These are phyloP conservation scores for Plectranthus barbatus DNA, from an alignment of 257 asterid species.

Conservation along the genomic window DNA sequence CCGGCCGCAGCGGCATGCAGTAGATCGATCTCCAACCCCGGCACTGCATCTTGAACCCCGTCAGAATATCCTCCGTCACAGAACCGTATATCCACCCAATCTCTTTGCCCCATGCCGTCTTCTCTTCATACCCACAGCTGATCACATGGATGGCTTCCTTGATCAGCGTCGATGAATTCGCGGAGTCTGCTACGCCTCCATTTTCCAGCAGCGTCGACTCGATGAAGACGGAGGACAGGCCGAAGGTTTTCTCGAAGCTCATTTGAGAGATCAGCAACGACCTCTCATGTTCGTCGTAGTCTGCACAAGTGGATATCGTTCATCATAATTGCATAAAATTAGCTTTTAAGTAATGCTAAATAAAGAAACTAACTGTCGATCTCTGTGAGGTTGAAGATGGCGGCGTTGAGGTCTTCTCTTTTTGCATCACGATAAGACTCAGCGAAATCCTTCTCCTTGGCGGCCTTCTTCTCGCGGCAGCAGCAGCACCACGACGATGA, in stretches of 20 bases:
- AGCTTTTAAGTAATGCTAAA: too few species aligned
- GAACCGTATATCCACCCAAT: conserved; percentile 99
- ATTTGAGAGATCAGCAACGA: conserved; percentile 85
- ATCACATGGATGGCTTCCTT: conserved; percentile 96
- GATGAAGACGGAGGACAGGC: conserved; percentile 74
- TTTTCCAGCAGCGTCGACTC: conserved; percentile 93
- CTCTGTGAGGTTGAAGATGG: conserved; percentile 89
- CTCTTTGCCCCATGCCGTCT: conserved; percentile 99
- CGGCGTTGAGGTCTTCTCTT: conserved; percentile 88
- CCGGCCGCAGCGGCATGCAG: conserved; percentile 95
- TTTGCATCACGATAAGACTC: conserved; percentile 85
- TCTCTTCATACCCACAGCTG: conserved; percentile 94
- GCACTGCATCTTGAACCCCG: conserved; percentile 99
- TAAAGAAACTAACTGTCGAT: conserved; percentile 63
- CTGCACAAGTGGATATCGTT: too few species aligned
- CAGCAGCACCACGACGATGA: conserved; percentile 71
- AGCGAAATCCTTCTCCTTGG: conserved; percentile 63
- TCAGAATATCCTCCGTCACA: too few species aligned
- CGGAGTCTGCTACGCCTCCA: conserved; percentile 77
- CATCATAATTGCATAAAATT: too few species aligned
- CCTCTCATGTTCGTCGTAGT: conserved; percentile 85
- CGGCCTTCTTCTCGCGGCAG: conserved; percentile 61
- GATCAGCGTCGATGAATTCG: conserved; percentile 71
- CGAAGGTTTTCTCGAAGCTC: conserved; percentile 98
- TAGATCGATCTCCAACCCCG: conserved; percentile 98